Base-by-base conservation (phyloP, 352 stramenopile genomes). In the Pythium sp. region DNA sequence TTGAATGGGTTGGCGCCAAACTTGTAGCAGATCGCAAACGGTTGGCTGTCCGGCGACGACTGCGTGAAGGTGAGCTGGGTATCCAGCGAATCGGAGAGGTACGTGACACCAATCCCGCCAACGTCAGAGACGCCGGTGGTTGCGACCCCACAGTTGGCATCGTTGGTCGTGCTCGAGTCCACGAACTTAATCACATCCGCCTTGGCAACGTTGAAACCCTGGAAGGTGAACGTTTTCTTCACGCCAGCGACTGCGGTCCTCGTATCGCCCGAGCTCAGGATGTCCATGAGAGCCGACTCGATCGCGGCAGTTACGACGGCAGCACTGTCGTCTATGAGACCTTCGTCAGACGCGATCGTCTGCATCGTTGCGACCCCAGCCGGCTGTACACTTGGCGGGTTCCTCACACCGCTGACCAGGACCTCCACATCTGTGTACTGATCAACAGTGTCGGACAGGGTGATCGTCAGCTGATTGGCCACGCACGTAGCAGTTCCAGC, bases 1-100 rank as follows among this genome's bases (percentile, higher is more conserved):
- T 89, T 89, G 61, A 90, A 92, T 6, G 84, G 80, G 53, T 92
- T 90, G 1, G 74, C 66, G 0, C 84, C 84, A 53, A 90, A 89
- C 46, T 92, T 90, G 74, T 90, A 92, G 68, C 81, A 92, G 43
- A 92, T 60, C 0, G 62, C 64, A 38, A 92, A 92, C 18, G 80
- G 71, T 5, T 76, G 56, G 1, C 58, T 69, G 11, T 79, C 70
- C 12, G 38, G 36, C 3, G 79, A 90, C 1, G 81, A 78, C 55
- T 89, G 75, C 0, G 72, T 73, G 36, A 92, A 90, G 9, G 73
- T 77, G 0, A 88, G 28, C 0, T 68, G 55, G 2, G 78, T 55
- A 46, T 67, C 65, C 2, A 89, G 41, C 11, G 59, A 67, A 9
- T 6, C 18, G 7, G 65, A 56, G 8, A 76, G 56, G 0, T 82